Percentiles rank a stretch among this genome's conserved stretches.
Evolutionary conservation across 148 eudicot species (phyloP).

Genomic region (Tetragonia tetragonoides): DNA sequence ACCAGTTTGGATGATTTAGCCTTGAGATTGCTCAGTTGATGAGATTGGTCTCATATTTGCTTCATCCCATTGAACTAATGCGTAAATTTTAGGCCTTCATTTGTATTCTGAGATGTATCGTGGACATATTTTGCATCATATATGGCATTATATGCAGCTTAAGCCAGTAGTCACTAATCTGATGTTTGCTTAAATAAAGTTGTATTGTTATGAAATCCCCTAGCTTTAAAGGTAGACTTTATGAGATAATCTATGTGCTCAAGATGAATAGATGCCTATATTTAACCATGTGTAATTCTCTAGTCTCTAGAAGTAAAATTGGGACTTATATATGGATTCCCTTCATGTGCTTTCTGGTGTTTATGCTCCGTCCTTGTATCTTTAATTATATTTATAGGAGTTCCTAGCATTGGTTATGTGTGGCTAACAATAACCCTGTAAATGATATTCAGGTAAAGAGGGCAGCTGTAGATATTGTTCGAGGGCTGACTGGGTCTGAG

Average conservation of each 20-base stretch:
- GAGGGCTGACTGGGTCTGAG: slow-evolving; percentile 86
- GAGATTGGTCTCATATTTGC: too few species aligned
- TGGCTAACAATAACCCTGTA: neutral
- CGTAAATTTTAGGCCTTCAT: neutral
- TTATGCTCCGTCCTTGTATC: neutral
- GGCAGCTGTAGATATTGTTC: slow-evolving; percentile 86
- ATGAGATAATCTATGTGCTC: neutral
- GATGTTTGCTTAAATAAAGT: neutral
- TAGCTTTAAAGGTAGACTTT: neutral
- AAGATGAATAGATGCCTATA: neutral
- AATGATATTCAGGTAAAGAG: slow-evolving; percentile 55
- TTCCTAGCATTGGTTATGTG: neutral
- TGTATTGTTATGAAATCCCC: neutral
- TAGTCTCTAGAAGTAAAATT: neutral
- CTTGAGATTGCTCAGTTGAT: neutral
- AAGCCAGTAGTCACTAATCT: neutral
- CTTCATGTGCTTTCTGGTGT: neutral
- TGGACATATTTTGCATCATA: neutral
- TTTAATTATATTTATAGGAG: neutral
- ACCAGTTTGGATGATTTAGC: neutral
- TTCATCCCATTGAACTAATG: neutral
- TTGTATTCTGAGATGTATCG: neutral
- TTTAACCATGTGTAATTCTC: neutral
- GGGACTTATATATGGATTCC: neutral
- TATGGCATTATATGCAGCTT: too few species aligned